A percentile compares a stretch with the other conserved stretches of the same genome.
Conservation (phyloP, 805 yeast species). For the Cyberlindnera veronae region DNA sequence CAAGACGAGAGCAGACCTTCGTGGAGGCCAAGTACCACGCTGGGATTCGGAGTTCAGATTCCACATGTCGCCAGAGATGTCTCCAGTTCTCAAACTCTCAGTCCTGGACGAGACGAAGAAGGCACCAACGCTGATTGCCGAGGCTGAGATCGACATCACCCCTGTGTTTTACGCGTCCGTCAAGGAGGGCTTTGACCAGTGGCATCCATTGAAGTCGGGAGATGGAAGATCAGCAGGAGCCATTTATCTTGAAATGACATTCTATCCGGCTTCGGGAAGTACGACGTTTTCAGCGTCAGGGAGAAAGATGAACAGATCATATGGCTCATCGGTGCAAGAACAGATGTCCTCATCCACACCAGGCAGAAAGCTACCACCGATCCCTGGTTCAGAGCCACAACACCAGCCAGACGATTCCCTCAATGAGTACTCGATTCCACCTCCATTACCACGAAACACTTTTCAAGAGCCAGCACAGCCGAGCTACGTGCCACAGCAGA, state of each 20-base stretch:
- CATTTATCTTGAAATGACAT: slow-evolving; percentile 87
- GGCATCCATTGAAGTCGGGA: slow-evolving; percentile 71
- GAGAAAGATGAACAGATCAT: slow-evolving; percentile 3
- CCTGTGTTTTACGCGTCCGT: slow-evolving; percentile 64
- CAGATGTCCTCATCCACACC: slow-evolving; percentile 5
- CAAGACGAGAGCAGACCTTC: slow-evolving; percentile 66
- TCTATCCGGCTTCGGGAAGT: slow-evolving; percentile 54
- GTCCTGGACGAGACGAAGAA: slow-evolving; percentile 82
- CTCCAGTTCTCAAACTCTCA: slow-evolving; percentile 62
- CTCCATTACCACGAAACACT: slow-evolving; percentile 22
- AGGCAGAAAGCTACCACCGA: slow-evolving; percentile 27
- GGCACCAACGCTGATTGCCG: slow-evolving; percentile 86
- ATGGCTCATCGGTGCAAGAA: slow-evolving; percentile 6
- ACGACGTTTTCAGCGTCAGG: slow-evolving; percentile 7
- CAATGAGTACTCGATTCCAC: slow-evolving; percentile 15
- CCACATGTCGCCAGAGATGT: slow-evolving; percentile 58
- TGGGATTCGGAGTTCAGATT: slow-evolving; percentile 81
- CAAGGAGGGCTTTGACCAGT: slow-evolving; percentile 75
- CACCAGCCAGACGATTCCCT: background rate
- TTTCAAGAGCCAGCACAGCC: slow-evolving; percentile 1
- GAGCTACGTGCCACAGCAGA: background rate
- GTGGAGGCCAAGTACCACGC: slow-evolving; percentile 94
- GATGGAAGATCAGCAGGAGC: slow-evolving; percentile 76
- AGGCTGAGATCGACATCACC: slow-evolving; percentile 71
- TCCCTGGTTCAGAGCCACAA: slow-evolving; percentile 23